These are phyloP conservation scores for Cryptosporidium sp. DNA, from an alignment of 169 alveolate species.

Conservation along the genomic window DNA sequence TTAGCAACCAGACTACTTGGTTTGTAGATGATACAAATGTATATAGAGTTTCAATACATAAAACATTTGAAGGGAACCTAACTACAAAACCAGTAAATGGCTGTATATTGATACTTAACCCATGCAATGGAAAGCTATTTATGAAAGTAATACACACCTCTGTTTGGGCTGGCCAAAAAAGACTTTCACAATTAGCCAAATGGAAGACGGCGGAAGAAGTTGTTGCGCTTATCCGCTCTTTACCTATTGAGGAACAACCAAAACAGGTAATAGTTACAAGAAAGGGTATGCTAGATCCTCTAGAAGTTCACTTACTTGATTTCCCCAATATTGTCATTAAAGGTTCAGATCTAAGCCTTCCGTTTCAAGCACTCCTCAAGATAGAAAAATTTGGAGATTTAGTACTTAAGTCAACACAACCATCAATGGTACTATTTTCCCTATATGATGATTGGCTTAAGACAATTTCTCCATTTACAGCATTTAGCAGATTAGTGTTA, in stretches of 20 bases:
- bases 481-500: slow-evolving; percentile 96
- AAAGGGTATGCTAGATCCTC: slow-evolving; percentile 99
- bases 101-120: slow-evolving; percentile 99
- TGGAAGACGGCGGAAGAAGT: slow-evolving; percentile 99
- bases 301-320: slow-evolving; percentile 99
- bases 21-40: slow-evolving; percentile 99
- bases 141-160: slow-evolving; percentile 99
- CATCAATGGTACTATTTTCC: slow-evolving; percentile 98
- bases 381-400: slow-evolving; percentile 99
- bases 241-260: slow-evolving; percentile 99
- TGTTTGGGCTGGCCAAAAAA: slow-evolving; percentile 99
- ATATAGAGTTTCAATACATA: slow-evolving; percentile 99
- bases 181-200: slow-evolving; percentile 99
- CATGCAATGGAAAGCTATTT: slow-evolving; percentile 99
- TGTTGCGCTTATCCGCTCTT: slow-evolving; percentile 99
- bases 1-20: slow-evolving; percentile 99
- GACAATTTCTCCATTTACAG: slow-evolving; percentile 97
- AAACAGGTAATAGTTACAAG: slow-evolving; percentile 99
- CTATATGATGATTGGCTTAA: slow-evolving; percentile 99
- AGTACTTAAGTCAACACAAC: slow-evolving; percentile 99
- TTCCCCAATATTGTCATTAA: slow-evolving; percentile 99
- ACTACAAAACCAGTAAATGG: slow-evolving; percentile 99
- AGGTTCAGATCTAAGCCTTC: slow-evolving; percentile 98
- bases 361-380: slow-evolving; percentile 98
- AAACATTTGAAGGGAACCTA: slow-evolving; percentile 99